Evolutionary conservation across 192 early-diverging fungal genomes (phyloP).

Genomic region (Pilobolus umbonatus): DNA sequence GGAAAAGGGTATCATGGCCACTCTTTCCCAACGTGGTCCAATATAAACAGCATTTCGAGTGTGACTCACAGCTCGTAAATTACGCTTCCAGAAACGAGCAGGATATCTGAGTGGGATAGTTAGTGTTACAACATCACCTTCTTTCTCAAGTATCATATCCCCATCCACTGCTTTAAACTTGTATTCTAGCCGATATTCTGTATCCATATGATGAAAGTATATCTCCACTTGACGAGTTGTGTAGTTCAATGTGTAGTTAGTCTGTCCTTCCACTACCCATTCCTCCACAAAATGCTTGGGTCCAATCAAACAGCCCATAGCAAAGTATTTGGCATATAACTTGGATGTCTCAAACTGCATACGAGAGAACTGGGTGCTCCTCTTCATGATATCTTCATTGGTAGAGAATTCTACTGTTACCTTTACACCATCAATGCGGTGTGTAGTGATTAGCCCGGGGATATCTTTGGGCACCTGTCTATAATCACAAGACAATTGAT

Average conservation of each 20-base stretch:
- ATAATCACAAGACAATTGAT: background rate
- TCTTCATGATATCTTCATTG: background rate
- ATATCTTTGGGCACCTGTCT: background rate
- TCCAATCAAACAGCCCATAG: constrained; percentile 22
- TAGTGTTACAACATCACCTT: constrained; percentile 6
- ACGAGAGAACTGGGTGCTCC: background rate
- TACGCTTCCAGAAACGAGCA: constrained; percentile 32
- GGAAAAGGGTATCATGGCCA: constrained; percentile 29
- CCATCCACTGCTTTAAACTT: constrained; percentile 33
- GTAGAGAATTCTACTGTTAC: constrained; percentile 13
- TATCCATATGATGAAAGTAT: constrained; percentile 19
- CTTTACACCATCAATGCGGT: constrained; percentile 17
- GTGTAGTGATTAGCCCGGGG: background rate
- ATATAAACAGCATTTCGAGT: constrained; percentile 15
- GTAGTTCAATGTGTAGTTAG: constrained; percentile 20
- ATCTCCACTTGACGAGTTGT: constrained; percentile 20
- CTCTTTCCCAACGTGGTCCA: constrained; percentile 24
- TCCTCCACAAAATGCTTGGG: constrained; percentile 23
- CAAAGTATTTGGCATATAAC: constrained; percentile 9
- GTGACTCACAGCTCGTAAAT: constrained; percentile 8
- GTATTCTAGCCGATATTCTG: constrained; percentile 24
- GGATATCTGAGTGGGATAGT: constrained; percentile 41
- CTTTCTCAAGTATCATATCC: constrained; percentile 15
- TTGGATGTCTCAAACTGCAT: background rate
- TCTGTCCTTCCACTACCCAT: background rate